These are phyloP conservation scores for Lentinula edodes DNA, from an alignment of 768 basidiomycete species.

Conservation along the genomic window DNA sequence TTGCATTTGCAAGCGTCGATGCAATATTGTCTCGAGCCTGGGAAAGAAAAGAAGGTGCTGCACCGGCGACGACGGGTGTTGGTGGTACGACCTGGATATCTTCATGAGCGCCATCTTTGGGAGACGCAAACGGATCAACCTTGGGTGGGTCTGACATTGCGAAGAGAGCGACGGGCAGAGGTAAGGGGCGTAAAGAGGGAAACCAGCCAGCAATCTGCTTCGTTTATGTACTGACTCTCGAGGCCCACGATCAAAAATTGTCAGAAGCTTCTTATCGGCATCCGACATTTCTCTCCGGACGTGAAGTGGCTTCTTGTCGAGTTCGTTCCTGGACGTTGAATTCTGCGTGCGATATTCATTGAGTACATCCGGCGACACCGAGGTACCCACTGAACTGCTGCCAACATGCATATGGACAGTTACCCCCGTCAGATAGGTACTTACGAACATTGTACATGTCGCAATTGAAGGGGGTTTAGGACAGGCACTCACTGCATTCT, in stretches of 20 bases:
- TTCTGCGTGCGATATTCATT: neutral
- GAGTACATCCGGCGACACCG: neutral
- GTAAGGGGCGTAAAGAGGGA: neutral
- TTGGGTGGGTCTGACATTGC: neutral
- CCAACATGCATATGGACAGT: neutral
- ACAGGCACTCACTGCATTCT: neutral
- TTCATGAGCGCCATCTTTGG: neutral
- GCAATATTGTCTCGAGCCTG: neutral
- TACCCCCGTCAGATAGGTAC: neutral
- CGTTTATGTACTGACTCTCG: neutral
- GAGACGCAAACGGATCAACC: neutral
- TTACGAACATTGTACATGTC: neutral
- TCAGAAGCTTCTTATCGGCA: neutral
- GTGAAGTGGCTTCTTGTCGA: neutral
- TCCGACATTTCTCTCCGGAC: neutral
- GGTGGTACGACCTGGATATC: neutral
- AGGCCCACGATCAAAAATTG: neutral
- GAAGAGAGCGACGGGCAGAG: neutral
- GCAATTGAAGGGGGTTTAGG: neutral
- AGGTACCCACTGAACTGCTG: neutral
- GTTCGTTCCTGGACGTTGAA: neutral
- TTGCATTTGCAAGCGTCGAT: conserved; percentile 3
- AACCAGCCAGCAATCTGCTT: neutral
- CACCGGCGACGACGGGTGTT: neutral
- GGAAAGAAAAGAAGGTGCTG: neutral